Percentiles rank a stretch among this genome's conserved stretches.
phyloP scores from a whole-genome alignment of 805 yeast species.

The Kodamaea neixiangensis region DNA sequence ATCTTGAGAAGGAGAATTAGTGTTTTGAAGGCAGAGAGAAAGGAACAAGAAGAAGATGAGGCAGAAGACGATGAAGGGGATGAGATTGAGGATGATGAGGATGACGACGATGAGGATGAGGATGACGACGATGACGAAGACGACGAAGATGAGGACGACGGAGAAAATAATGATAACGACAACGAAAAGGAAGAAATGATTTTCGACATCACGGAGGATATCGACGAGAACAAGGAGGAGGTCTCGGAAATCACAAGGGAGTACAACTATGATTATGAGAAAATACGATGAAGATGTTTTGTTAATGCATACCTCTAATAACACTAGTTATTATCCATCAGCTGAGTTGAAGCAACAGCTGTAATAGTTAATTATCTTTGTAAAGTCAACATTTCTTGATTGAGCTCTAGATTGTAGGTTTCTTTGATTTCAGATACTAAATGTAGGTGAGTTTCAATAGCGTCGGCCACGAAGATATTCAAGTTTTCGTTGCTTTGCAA shows the following conservation, averaged over 20 bases:
- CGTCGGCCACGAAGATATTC: conserved; percentile 23
- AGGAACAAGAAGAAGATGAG: conserved; percentile 28
- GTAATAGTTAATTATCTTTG: background rate
- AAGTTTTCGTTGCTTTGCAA: conserved; percentile 20
- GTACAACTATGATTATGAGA: conserved; percentile 9
- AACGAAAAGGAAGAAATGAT: conserved; percentile 32
- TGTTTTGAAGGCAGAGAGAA: conserved; percentile 28
- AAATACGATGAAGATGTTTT: background rate
- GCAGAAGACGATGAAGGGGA: conserved; percentile 39
- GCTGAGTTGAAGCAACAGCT: background rate
- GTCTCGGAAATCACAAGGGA: conserved; percentile 1
- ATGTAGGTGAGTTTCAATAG: conserved; percentile 19
- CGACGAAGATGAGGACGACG: conserved; percentile 34
- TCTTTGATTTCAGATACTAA: conserved; percentile 18
- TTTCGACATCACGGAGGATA: conserved; percentile 22
- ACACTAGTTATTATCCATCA: background rate
- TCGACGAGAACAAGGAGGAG: conserved; percentile 1
- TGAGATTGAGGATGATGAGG: conserved; percentile 34
- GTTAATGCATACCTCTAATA: background rate
- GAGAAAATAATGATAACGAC: conserved; percentile 38
- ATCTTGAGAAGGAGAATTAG: conserved; percentile 38
- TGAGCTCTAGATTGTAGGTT: conserved; percentile 15
- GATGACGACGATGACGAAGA: conserved; percentile 42
- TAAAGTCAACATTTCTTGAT: conserved; percentile 11
- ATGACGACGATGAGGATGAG: conserved; percentile 38